Evolutionary conservation across 345 rosid genomes (phyloP), one percentile per base, ranked within the genome.

Genomic region (Corchorus capsularis): DNA sequence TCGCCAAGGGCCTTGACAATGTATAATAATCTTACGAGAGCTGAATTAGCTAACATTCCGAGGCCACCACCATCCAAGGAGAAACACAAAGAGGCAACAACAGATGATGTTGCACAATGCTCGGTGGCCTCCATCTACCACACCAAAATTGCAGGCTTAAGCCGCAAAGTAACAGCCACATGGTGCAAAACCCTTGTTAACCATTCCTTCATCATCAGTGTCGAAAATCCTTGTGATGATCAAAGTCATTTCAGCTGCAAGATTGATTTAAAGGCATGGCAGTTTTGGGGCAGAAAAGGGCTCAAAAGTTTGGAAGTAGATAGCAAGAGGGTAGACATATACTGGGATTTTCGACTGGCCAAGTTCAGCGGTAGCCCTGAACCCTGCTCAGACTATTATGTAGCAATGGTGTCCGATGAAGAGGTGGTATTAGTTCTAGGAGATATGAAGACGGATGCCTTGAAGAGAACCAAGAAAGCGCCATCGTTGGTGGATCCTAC

Each of bases 201-300:
- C 69, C 87, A 84, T 84, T 89, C 87, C 2, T 80, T 90, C 13
- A 82, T 66, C 72, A 81, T 92, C 69, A 82, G 66, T 47, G 82
- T 87, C n/a, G 90, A 89, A 55, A 87, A 86, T 46, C 84, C 55
- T 55, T 71, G 10, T 1, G 81, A 82, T 45, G 85, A 83, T n/a
- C 47, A 83, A 49, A 72, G 53, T 43, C 89, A 75, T 22, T 86
- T 74, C 60, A 81, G 71, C 14, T 85, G 88, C 77, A 89, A 89
- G 86, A 87, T 89, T 68, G 94, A 92, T 80, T 62, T 92, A 5
- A 82, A 86, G 47, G 78, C 88, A 14, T 87, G 91, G 83, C 92
- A 90, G 13, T 89, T 89, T 63, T 90, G 93, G 93, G 87, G 87
- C 0, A 92, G 82, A 35, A 92, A 90, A 56, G 97, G 97, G 76